These are phyloP conservation scores for Mycena citricolor DNA, from an alignment of 1,284 basidiomycete species.

Conservation along the genomic window DNA sequence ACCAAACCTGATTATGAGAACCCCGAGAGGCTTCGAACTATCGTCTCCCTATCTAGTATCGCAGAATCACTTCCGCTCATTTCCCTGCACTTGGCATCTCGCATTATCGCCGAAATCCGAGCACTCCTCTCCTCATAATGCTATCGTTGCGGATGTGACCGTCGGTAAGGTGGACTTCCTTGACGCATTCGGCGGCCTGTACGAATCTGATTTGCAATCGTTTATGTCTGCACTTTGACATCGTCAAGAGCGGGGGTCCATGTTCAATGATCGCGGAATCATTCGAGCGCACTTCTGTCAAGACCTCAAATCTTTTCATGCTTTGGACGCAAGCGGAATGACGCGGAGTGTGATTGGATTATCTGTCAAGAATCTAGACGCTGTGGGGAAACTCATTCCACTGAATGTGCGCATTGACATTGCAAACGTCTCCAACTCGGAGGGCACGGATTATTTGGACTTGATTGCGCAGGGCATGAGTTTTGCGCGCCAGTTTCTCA, in stretches of 20 bases:
- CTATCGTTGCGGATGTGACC: constrained; percentile 23
- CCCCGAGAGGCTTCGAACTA: no score
- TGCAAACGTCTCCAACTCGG: constrained; percentile 21
- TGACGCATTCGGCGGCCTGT: not conserved
- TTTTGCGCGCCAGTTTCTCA: constrained; percentile 20
- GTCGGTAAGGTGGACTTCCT: constrained; percentile 4
- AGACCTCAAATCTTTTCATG: constrained; percentile 20
- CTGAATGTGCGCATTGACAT: constrained; percentile 23
- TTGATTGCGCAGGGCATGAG: constrained; percentile 22
- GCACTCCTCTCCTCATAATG: constrained; percentile 28
- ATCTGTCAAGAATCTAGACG: constrained; percentile 9
- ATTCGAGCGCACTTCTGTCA: constrained; percentile 9
- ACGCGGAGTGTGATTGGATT: constrained; percentile 24
- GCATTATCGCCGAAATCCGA: constrained; percentile 26
- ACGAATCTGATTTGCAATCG: not conserved
- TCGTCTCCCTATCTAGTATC: not conserved
- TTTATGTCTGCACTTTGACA: constrained; percentile 22
- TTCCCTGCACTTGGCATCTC: constrained; percentile 30
- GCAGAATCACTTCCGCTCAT: constrained; percentile 29
- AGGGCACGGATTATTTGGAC: constrained; percentile 28
- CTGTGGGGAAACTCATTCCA: constrained; percentile 21
- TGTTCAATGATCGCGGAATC: not conserved
- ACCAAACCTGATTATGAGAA: no score
- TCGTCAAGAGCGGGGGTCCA: no score
- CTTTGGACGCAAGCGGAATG: constrained; percentile 21